phyloP scores from a whole-genome alignment of 306 rosid species.

The Sphenostylis stenocarpa region DNA sequence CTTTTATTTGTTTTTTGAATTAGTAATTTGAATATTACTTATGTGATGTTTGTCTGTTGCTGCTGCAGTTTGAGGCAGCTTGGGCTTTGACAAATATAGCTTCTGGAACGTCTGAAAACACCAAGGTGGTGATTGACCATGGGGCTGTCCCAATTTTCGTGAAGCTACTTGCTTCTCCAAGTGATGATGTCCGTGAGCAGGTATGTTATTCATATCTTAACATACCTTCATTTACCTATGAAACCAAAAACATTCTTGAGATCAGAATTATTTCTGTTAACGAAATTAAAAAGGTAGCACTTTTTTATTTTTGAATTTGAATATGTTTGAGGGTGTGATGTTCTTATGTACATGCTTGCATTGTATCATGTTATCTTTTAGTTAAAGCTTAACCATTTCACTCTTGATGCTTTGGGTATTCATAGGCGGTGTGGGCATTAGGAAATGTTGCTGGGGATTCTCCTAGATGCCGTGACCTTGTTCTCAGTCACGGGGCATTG shows the following conservation, averaged over 20 bases:
- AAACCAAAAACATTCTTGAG: neutral
- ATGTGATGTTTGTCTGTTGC: neutral
- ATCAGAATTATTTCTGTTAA: neutral
- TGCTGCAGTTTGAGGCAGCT: conserved; percentile 91
- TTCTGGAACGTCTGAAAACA: conserved; percentile 96
- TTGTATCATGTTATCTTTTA: neutral
- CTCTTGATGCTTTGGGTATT: conserved; percentile 2
- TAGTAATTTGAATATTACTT: neutral
- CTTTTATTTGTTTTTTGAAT: neutral
- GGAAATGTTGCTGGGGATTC: conserved; percentile 99
- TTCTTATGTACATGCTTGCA: neutral
- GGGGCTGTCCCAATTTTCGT: conserved; percentile 98
- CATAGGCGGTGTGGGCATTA: conserved; percentile 91
- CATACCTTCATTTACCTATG: neutral
- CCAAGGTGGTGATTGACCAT: conserved; percentile 90
- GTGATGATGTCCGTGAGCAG: conserved; percentile 99
- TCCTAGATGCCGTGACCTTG: conserved; percentile 92
- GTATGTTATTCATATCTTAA: conserved; percentile 18
- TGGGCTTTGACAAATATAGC: conserved; percentile 99
- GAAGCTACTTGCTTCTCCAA: conserved; percentile 85
- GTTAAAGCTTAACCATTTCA: conserved; percentile 1
- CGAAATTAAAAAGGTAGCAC: neutral
- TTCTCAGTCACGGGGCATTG: conserved; percentile 81
- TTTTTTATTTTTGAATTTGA: conserved; percentile 6
- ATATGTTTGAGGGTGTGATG: neutral